phyloP scores from a whole-genome alignment of 805 yeast genomes.

The Yarrowia keelungensis region DNA sequence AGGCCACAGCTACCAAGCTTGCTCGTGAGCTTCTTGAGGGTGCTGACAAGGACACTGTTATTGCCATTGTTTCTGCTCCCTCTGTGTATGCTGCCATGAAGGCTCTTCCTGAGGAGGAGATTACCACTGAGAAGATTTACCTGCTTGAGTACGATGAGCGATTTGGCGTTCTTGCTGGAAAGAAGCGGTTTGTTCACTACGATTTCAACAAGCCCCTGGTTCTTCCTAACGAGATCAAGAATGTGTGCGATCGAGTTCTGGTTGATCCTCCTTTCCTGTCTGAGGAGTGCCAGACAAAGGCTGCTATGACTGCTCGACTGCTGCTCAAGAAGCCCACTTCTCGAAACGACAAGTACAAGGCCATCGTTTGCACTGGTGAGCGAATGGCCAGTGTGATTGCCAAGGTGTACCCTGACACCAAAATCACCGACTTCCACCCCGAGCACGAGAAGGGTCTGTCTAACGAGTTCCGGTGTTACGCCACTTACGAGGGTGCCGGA shows the following conservation, averaged over 20 bases:
- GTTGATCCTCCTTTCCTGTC: slow-evolving; percentile 91
- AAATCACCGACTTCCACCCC: slow-evolving; percentile 72
- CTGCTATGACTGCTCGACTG: slow-evolving; percentile 67
- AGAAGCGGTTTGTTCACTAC: slow-evolving; percentile 69
- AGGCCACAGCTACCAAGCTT: slow-evolving; percentile 69
- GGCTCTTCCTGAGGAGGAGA: slow-evolving; percentile 56
- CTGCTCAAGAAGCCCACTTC: slow-evolving; percentile 53
- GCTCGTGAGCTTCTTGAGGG: slow-evolving; percentile 79
- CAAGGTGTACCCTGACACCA: slow-evolving; percentile 67
- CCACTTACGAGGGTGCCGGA: slow-evolving; percentile 69
- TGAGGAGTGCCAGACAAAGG: slow-evolving; percentile 77
- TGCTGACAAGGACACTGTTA: slow-evolving; percentile 71
- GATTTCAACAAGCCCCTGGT: slow-evolving; percentile 76
- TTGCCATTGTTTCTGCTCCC: slow-evolving; percentile 87
- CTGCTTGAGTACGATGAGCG: slow-evolving; percentile 81
- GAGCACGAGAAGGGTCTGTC: slow-evolving; percentile 85
- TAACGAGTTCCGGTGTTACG: slow-evolving; percentile 87
- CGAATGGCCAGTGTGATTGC: slow-evolving; percentile 74
- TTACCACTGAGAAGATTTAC: slow-evolving; percentile 69
- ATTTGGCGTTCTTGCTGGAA: slow-evolving; percentile 74
- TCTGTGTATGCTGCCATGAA: slow-evolving; percentile 86
- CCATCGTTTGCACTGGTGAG: slow-evolving; percentile 88
- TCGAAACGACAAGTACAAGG: slow-evolving; percentile 39
- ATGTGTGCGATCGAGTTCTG: slow-evolving; percentile 72
- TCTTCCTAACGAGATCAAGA: slow-evolving; percentile 62